Evolutionary conservation across 768 basidiomycete species (phyloP), one percentile per base, ranked within the genome.

Genomic region (Rossbeevera mucosa): DNA sequence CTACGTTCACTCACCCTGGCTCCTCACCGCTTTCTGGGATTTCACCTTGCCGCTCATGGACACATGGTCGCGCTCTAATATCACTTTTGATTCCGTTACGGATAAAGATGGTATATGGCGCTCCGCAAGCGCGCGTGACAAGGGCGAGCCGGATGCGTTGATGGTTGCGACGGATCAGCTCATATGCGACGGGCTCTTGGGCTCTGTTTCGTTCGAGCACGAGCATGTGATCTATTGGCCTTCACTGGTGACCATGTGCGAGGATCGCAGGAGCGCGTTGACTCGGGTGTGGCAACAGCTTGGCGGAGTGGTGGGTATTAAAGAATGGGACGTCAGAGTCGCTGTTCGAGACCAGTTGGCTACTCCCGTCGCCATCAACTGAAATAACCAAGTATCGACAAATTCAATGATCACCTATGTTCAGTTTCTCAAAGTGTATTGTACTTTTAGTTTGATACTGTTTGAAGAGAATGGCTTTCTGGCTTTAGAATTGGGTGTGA

Each of bases 41-140:
- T 67, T 91, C 59, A 82, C 92, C 59, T 79, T 72, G 57, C 88
- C 91, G 1, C 85, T 93, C 63, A 79, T 94, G 47, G 92, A 94
- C 69, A 88, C 92, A 2, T 65, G 89, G 52, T 91, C 91, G 1
- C 80, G 83, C 28, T 67, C 76, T 25, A 90, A 90, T 69, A 75
- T 90, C 68, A 76, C 82, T 51, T 89, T 91, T 68, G 89, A 91
- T 59, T 84, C 86, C 1, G 66, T 70, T 13, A 31, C 51, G 5
- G 65, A 64, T 31, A 44, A 48, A 1, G n/a, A 20, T 1, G 69
- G 67, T 4, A 44, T 70, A 1, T 69, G 69, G 63, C 53, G 65
- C 6, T 57, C 64, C 0, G 59, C 36, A 4, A 59, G 55, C 28
- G 59, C 56, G 1, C 51, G 65, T 18, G 60, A 64, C 29, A 52